phyloP scores from a whole-genome alignment of 208 protist species.

The Phytomonas sp. region DNA sequence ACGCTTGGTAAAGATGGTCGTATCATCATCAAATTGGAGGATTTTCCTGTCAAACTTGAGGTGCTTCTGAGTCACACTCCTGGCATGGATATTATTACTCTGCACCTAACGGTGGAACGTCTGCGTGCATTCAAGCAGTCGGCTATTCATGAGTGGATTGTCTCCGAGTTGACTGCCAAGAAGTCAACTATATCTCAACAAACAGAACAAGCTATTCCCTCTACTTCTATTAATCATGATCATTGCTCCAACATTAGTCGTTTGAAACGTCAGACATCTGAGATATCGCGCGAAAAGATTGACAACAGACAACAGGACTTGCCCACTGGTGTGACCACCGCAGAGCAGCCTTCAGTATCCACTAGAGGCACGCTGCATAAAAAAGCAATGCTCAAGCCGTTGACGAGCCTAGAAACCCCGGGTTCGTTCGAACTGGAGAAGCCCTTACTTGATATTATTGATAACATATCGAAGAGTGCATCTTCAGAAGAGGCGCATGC shows the following conservation, averaged over 20 bases:
- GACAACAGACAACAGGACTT: not conserved
- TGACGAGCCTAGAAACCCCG: not conserved
- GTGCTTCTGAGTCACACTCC: conserved; percentile 56
- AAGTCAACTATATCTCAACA: conserved; percentile 14
- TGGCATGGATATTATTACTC: conserved; percentile 71
- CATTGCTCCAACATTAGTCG: not conserved
- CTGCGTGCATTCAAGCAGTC: conserved; percentile 73
- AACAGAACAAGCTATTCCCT: not conserved
- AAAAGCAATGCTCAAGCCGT: not conserved
- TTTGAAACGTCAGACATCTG: not conserved
- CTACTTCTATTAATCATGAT: not conserved
- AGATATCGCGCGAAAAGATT: not conserved
- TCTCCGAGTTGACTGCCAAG: conserved; percentile 42
- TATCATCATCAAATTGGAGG: conserved; percentile 69
- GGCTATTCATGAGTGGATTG: conserved; percentile 68
- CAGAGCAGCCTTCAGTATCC: not conserved
- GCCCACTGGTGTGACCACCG: not conserved
- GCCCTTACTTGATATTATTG: not conserved
- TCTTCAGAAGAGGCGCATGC: conserved; percentile 20
- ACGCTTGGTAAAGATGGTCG: conserved; percentile 70
- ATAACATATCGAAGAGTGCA: conserved; percentile 1
- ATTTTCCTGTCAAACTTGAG: conserved; percentile 81
- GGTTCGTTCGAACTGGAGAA: not conserved
- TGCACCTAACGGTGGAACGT: conserved; percentile 45
- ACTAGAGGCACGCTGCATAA: not conserved